Percentiles rank a stretch among this genome's conserved stretches.
These are phyloP conservation scores for Chromera velia DNA, from an alignment of 73 alveolate species.

Conservation along the genomic window DNA sequence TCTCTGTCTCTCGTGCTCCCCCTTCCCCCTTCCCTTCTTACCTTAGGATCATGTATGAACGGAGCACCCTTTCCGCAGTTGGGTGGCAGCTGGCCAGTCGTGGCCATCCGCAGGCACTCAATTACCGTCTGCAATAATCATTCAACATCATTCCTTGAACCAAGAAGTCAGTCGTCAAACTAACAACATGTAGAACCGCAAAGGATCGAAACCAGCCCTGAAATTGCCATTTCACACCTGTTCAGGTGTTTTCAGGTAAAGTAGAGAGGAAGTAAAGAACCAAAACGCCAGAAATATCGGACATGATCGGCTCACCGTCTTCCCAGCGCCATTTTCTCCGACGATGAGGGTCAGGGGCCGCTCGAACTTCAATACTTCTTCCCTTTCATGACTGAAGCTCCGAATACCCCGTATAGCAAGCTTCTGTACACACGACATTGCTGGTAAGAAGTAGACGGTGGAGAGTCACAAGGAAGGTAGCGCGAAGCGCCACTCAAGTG, in stretches of 20 bases:
- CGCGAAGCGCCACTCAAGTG: too few species aligned
- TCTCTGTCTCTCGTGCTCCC: too few species aligned
- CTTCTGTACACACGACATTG: slow-evolving; percentile 78
- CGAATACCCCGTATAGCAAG: slow-evolving; percentile 84
- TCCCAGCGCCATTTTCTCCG: slow-evolving; percentile 92
- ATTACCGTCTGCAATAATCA: slow-evolving; percentile 66
- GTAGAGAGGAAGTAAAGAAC: too few species aligned
- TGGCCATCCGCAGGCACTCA: slow-evolving; percentile 77
- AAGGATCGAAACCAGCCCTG: too few species aligned
- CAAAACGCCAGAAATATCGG: background rate
- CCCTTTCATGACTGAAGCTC: slow-evolving; percentile 74
- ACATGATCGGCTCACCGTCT: slow-evolving; percentile 61
- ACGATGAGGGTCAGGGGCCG: slow-evolving; percentile 80
- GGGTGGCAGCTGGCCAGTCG: slow-evolving; percentile 90
- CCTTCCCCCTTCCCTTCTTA: background rate
- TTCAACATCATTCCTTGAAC: background rate
- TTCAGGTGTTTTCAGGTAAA: too few species aligned
- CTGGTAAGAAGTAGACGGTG: too few species aligned
- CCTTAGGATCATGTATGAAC: slow-evolving; percentile 83
- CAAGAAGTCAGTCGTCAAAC: background rate
- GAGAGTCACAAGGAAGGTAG: too few species aligned
- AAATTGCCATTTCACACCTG: too few species aligned
- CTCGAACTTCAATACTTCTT: slow-evolving; percentile 75
- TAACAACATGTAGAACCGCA: too few species aligned
- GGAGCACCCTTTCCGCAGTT: slow-evolving; percentile 78